A percentile compares a stretch with the other conserved stretches of the same genome.
phyloP scores from a whole-genome alignment of 23 red algal species.

The Gracilariopsis chorda region DNA sequence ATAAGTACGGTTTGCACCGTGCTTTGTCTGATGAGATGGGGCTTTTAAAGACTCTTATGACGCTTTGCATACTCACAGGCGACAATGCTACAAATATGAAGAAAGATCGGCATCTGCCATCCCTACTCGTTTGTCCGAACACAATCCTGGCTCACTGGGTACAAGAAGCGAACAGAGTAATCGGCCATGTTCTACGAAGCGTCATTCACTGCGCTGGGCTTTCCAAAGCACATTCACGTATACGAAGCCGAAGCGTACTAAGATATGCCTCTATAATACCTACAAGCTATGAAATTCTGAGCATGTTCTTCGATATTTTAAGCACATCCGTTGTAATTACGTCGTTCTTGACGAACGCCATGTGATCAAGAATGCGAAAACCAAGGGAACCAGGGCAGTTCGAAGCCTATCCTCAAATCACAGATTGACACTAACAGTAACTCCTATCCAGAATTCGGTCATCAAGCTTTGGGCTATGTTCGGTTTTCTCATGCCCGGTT shows the following conservation, averaged over 20 bases:
- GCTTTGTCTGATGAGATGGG: conserved; percentile 99
- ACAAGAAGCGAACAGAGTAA: conserved; percentile 82
- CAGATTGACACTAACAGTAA: conserved; percentile 86
- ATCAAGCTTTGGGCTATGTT: conserved; percentile 96
- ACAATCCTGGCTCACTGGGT: conserved; percentile 92
- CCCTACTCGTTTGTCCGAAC: conserved; percentile 84
- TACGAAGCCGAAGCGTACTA: not conserved
- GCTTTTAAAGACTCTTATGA: conserved; percentile 98
- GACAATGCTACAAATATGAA: conserved; percentile 10
- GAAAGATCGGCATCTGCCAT: conserved; percentile 18
- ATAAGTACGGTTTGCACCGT: conserved; percentile 92
- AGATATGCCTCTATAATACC: conserved; percentile 40
- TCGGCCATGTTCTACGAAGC: conserved; percentile 59
- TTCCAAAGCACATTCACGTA: conserved; percentile 44
- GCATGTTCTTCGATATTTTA: conserved; percentile 70
- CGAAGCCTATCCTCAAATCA: conserved; percentile 71
- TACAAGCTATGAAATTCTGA: conserved; percentile 89
- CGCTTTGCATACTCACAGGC: conserved; percentile 88
- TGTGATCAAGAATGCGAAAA: conserved; percentile 92
- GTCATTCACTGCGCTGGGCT: conserved; percentile 83
- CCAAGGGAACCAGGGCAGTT: conserved; percentile 87
- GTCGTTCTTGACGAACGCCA: conserved; percentile 95
- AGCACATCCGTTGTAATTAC: conserved; percentile 70
- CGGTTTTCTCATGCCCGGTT: conserved; percentile 98
- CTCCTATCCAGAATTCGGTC: conserved; percentile 97